Evolutionary conservation across 352 stramenopile species (phyloP).

Genomic region (Pythium periplocum): DNA sequence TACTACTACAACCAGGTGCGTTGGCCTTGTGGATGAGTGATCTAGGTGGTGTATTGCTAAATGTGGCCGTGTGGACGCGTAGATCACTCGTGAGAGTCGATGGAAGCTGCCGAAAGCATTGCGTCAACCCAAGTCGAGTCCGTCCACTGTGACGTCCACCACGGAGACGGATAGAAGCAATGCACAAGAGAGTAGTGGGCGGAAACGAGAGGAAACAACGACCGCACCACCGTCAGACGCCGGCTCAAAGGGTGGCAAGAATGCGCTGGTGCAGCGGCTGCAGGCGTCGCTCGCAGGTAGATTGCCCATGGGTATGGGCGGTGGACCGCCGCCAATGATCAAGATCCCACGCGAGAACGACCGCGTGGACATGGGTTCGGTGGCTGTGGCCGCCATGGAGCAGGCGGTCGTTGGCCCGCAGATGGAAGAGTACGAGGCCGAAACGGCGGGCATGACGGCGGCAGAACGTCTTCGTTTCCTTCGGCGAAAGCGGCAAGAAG

Average conservation of each 20-base stretch:
- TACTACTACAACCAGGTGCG: conserved; percentile 62
- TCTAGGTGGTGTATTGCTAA: too few relatives aligned
- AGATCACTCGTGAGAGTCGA: conserved; percentile 51
- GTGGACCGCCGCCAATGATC: conserved; percentile 14
- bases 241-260: conserved; percentile 13
- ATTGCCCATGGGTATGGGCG: conserved; percentile 9
- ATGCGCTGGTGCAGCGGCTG: conserved; percentile 39
- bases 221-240: background rate
- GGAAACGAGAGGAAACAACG: background rate
- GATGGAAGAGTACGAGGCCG: conserved; percentile 34
- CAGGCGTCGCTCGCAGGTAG: conserved; percentile 50
- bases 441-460: conserved; percentile 55
- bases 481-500: conserved; percentile 51
- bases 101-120: conserved; percentile 43
- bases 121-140: conserved; percentile 3
- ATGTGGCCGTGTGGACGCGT: background rate
- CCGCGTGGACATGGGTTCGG: background rate
- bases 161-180: background rate
- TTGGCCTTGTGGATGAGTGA: background rate
- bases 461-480: conserved; percentile 59
- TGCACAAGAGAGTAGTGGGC: background rate
- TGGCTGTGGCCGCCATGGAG: background rate
- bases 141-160: background rate
- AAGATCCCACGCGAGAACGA: conserved; percentile 8
- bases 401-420: background rate